A percentile compares a stretch with the other conserved stretches of the same genome.
Evolutionary conservation across 129 eudicot genomes (phyloP).

Genomic region (Saussurea involucrata): DNA sequence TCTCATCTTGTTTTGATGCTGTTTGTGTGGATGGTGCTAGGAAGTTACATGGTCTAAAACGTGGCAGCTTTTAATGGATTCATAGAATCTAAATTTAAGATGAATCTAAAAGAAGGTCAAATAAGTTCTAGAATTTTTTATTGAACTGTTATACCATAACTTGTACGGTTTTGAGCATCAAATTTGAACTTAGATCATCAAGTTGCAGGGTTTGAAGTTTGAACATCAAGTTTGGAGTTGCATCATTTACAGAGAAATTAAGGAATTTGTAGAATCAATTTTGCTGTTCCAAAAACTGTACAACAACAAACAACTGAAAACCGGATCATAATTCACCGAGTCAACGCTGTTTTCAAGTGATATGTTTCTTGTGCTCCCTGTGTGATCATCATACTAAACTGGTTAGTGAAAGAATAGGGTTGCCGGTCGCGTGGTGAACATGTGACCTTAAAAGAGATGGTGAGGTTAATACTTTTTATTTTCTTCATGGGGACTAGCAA

Average conservation of each 20-base stretch:
- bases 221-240: background rate
- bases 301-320: background rate
- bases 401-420: background rate
- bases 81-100: constrained; percentile 1
- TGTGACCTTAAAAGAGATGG: background rate
- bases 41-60: background rate
- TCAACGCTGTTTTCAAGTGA: background rate
- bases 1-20: constrained; percentile 6
- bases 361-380: background rate
- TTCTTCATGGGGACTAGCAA: too few species aligned
- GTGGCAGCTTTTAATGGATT: background rate
- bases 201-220: background rate
- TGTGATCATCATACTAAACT: background rate
- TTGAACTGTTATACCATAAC: background rate
- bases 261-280: background rate
- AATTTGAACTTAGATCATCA: background rate
- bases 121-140: background rate
- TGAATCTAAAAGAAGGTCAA: background rate
- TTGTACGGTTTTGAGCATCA: background rate
- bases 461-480: background rate
- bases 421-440: background rate
- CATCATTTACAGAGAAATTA: background rate
- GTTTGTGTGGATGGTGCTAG: constrained; percentile 15
- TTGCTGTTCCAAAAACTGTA: background rate
- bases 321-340: background rate